These are phyloP conservation scores for Thraustochytrium sp. DNA, from an alignment of 352 stramenopile genomes.

Conservation along the genomic window DNA sequence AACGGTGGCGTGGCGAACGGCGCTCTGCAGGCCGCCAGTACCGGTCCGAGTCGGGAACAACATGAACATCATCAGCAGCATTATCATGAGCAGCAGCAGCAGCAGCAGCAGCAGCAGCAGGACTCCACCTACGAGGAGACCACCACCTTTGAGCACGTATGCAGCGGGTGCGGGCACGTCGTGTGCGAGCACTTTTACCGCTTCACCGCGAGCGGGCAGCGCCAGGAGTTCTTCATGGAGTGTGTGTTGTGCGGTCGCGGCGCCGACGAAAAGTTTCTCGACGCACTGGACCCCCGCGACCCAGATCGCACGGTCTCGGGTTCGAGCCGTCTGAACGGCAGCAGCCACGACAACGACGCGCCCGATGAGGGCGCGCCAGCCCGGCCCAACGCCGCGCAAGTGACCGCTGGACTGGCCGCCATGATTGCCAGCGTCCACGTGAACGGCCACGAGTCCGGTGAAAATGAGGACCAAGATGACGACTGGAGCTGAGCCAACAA, in stretches of 20 bases:
- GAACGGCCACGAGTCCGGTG: too few species aligned
- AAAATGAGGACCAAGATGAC: too few species aligned
- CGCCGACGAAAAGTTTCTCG: background rate
- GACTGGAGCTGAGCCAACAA: too few species aligned
- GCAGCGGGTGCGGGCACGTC: conserved; percentile 8
- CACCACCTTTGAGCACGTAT: background rate
- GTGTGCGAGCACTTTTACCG: conserved; percentile 34
- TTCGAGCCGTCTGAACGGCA: background rate
- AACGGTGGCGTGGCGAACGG: too few species aligned
- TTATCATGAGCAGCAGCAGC: too few species aligned
- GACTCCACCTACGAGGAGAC: background rate
- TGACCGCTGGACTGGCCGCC: background rate
- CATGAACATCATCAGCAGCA: too few species aligned
- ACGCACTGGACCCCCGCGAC: background rate
- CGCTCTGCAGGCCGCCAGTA: too few species aligned
- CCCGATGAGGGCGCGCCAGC: background rate
- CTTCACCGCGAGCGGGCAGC: background rate
- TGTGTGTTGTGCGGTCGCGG: conserved; percentile 25
- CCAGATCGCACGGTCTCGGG: background rate
- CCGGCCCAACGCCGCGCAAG: background rate
- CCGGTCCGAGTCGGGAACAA: too few species aligned
- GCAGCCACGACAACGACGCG: background rate
- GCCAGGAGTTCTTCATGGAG: conserved; percentile 21
- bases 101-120: too few species aligned
- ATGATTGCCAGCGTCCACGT: too few species aligned